Conservation (phyloP, 805 yeast species). For the Hanseniaspora guilliermondii region DNA sequence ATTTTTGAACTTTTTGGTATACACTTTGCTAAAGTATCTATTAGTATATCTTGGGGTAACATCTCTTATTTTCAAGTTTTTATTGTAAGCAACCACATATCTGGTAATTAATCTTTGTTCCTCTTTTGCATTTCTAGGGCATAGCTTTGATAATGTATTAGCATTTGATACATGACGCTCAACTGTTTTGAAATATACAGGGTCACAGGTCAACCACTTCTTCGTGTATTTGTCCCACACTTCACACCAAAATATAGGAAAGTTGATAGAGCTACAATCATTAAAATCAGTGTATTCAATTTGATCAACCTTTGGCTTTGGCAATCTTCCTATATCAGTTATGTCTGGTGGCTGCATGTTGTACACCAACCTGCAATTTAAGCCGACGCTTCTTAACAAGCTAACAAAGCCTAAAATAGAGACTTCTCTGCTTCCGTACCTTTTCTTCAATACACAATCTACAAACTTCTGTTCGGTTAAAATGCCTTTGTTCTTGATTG, state of each 20-base stretch:
- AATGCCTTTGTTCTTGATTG: constrained; percentile 21
- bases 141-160: constrained; percentile 41
- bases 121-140: constrained; percentile 55
- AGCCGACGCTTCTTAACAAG: constrained; percentile 53
- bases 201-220: constrained; percentile 80
- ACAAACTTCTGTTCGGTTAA: constrained; percentile 35
- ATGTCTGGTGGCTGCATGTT: constrained; percentile 89
- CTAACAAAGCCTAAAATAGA: constrained; percentile 83
- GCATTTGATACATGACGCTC: constrained; percentile 44
- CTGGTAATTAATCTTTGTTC: constrained; percentile 38
- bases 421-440: constrained; percentile 59
- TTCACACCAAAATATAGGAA: constrained; percentile 85
- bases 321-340: constrained; percentile 30
- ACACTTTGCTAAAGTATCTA: constrained; percentile 51
- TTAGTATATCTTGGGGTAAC: constrained; percentile 70
- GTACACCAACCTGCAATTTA: constrained; percentile 62
- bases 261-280: constrained; percentile 22
- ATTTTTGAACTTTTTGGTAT: constrained; percentile 58
- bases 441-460: constrained; percentile 31
- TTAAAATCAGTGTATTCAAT: constrained; percentile 1
- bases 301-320: constrained; percentile 12
- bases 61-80: constrained; percentile 54
- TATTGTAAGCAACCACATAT: constrained; percentile 70
- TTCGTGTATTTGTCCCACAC: constrained; percentile 70
- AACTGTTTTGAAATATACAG: constrained; percentile 49